These are phyloP conservation scores for Alternaria novae-zelandiae DNA, from an alignment of 2,329 filamentous ascomycete genomes.

Conservation along the genomic window DNA sequence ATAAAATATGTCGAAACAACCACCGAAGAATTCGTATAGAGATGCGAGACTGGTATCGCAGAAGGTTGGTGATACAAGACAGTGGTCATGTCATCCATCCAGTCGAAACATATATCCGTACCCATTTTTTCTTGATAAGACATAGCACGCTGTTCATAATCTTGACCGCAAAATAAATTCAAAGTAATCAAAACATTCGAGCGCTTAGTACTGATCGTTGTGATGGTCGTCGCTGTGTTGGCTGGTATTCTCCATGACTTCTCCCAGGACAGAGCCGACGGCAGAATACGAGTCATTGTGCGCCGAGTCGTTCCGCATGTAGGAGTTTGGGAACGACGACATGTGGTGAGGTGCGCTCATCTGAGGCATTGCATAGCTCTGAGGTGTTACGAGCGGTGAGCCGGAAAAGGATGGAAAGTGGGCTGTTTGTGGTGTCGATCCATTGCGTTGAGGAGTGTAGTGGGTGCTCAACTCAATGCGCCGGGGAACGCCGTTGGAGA, in stretches of 20 bases:
- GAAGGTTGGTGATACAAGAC: conserved; percentile 3
- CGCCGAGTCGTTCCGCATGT: conserved; percentile 45
- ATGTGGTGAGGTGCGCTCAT: conserved; percentile 51
- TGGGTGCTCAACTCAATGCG: conserved; percentile 51
- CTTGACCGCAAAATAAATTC: conserved; percentile 13
- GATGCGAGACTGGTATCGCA: conserved; percentile 20
- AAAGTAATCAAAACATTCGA: conserved; percentile 3
- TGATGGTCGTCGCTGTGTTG: conserved; percentile 42
- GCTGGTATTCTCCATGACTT: conserved; percentile 43
- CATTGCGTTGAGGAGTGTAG: conserved; percentile 43
- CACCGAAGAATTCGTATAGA: conserved; percentile 20
- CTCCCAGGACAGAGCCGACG: conserved; percentile 44
- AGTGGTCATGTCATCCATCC: conserved; percentile 9
- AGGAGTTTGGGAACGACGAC: conserved; percentile 46
- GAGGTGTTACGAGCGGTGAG: conserved; percentile 48
- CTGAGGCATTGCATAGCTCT: conserved; percentile 46
- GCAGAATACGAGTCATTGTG: conserved; percentile 46
- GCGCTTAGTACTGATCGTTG: conserved; percentile 30
- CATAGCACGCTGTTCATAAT: conserved; percentile 1
- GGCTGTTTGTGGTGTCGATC: conserved; percentile 49
- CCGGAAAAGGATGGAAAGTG: conserved; percentile 50
- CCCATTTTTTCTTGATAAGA: conserved; percentile 5
- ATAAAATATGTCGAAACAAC: conserved; percentile 27
- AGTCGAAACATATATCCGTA: conserved; percentile 17
- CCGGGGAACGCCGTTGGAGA: conserved; percentile 47